Conservation (phyloP, 1,284 basidiomycete species). For the Trametes versicolor region DNA sequence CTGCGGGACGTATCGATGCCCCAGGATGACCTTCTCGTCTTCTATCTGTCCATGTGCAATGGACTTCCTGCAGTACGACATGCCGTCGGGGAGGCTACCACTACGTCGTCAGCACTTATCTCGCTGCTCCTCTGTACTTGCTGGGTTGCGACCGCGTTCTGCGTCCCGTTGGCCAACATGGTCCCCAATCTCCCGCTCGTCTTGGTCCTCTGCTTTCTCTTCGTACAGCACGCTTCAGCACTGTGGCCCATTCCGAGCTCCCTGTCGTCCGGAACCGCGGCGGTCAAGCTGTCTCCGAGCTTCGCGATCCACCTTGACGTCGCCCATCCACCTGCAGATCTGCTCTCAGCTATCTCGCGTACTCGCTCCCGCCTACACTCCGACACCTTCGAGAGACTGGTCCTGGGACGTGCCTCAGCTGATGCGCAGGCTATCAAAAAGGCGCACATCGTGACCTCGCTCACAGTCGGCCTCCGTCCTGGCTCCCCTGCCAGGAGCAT, state of each 20-base stretch:
- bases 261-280: slow-evolving; percentile 55
- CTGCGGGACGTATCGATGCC: not conserved
- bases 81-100: slow-evolving; percentile 2
- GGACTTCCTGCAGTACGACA: not conserved
- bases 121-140: not conserved
- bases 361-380: slow-evolving; percentile 48
- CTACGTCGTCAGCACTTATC: not conserved
- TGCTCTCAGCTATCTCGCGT: slow-evolving; percentile 54
- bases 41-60: slow-evolving; percentile 13
- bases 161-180: not conserved
- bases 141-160: not conserved
- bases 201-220: slow-evolving; percentile 10
- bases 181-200: not conserved
- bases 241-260: slow-evolving; percentile 72
- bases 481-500: slow-evolving; percentile 49
- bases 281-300: slow-evolving; percentile 57
- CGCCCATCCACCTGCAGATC: slow-evolving; percentile 50
- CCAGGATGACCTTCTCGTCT: slow-evolving; percentile 1
- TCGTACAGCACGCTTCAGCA: slow-evolving; percentile 34
- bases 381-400: slow-evolving; percentile 56
- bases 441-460: slow-evolving; percentile 39
- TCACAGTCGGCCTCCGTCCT: slow-evolving; percentile 51
- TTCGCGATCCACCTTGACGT: slow-evolving; percentile 53
- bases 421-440: slow-evolving; percentile 44
- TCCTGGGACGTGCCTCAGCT: slow-evolving; percentile 56